Conservation (phyloP, 2,329 filamentous ascomycete species). For the Hypoxylon sp. region DNA sequence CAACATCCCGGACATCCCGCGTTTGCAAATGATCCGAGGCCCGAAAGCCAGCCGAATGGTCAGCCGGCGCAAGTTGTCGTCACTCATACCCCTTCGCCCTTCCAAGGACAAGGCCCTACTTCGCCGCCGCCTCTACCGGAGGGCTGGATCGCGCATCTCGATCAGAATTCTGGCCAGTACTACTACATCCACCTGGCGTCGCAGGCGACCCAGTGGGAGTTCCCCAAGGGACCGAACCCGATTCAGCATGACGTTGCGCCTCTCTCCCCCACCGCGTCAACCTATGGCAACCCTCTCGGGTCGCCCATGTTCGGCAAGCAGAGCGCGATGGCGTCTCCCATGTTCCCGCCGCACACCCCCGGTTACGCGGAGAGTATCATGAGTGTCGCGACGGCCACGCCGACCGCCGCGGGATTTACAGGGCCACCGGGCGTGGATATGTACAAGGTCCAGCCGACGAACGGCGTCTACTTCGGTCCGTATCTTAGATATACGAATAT, state of each 20-base stretch:
- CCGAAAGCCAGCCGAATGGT: constrained; percentile 55
- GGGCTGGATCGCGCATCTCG: constrained; percentile 97
- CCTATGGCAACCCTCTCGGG: constrained; percentile 75
- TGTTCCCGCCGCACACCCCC: constrained; percentile 82
- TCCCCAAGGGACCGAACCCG: constrained; percentile 93
- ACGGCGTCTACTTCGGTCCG: constrained; percentile 97
- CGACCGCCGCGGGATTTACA: constrained; percentile 81
- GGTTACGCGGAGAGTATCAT: constrained; percentile 87
- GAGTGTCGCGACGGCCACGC: constrained; percentile 76
- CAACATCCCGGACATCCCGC: constrained; percentile 80
- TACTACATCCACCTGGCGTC: constrained; percentile 98
- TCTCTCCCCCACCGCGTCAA: constrained; percentile 80
- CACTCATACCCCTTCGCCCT: constrained; percentile 55
- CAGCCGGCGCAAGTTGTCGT: constrained; percentile 53
- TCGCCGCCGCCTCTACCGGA: constrained; percentile 94
- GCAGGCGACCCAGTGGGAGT: constrained; percentile 98
- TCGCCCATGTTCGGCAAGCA: constrained; percentile 74
- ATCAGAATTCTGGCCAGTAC: constrained; percentile 95
- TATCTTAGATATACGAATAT: constrained; percentile 97
- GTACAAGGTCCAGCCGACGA: constrained; percentile 92
- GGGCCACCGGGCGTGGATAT: constrained; percentile 94
- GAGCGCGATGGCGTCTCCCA: constrained; percentile 78
- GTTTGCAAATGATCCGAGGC: constrained; percentile 83
- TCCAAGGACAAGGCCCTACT: constrained; percentile 64
- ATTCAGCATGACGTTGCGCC: constrained; percentile 83